Base-by-base conservation (phyloP, 345 rosid species). In the Kandelia obovata region DNA sequence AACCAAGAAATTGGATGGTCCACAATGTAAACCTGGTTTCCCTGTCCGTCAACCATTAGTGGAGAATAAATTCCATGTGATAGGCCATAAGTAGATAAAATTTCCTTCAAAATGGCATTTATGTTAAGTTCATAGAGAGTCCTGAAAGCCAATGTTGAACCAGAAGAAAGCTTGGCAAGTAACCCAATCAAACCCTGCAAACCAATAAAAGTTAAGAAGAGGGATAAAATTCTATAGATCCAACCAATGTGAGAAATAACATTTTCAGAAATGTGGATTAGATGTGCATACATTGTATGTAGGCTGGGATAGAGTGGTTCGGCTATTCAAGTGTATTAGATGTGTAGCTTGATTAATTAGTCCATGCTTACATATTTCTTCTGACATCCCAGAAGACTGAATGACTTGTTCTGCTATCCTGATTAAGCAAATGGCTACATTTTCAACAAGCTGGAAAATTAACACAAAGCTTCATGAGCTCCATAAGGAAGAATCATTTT, bases 141-240 rank as follows among this genome's bases (percentile, higher is more conserved):
- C 77, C 71, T 87, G 78, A 94, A 94, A 74, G 93, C 97, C 69
- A 80, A 73, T 69, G 78, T 35, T 64, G 97, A 91, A 73, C 96
- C 91, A 70, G 86, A 81, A 70, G 86, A 78, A 60, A 91, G 87
- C 79, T 87, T 91, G 74, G 78, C 88, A 73, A 94, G 96, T 77
- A 94, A 74, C 69, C 96, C 96, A 73, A 94, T 86, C 82, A 94
- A 73, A 55, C 87, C 95, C 99, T 91, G 92, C 58, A 75, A 80
- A 74, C 51, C 74, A 86, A 76, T 76, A 71, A 9, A 56, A 56
- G 26, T 56, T 61, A 52, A 53, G 59, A 69, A 53, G 25, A 58
- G 28, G 25, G 37, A 58, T 62, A 35, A 43, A 64, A 69, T 65
- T 67, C 71, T 63, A 27, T 58, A 49, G 55, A 37, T 53, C 57